These are phyloP conservation scores for Diplotaxis tenuifolia DNA, from an alignment of 345 rosid genomes.

Conservation along the genomic window DNA sequence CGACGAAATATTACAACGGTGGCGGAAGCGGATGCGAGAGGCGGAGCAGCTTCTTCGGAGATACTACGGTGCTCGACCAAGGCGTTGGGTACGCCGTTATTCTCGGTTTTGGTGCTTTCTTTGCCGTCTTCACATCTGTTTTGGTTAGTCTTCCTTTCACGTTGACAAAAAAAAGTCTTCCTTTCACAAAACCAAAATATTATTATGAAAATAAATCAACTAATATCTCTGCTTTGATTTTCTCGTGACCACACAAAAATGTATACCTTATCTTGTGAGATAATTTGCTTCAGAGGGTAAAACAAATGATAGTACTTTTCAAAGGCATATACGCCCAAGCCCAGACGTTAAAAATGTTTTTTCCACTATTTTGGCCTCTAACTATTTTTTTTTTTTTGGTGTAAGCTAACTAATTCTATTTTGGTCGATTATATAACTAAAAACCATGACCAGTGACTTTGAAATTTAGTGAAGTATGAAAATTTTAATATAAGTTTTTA, in stretches of 20 bases:
- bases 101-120: slow-evolving; percentile 87
- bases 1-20: slow-evolving; percentile 59
- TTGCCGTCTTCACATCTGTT: slow-evolving; percentile 83
- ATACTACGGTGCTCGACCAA: slow-evolving; percentile 65
- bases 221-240: background rate
- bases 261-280: background rate
- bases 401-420: no score
- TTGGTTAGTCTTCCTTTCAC: slow-evolving; percentile 46
- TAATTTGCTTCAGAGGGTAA: background rate
- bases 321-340: background rate
- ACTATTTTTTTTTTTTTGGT: no score
- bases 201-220: background rate
- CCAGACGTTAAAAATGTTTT: background rate
- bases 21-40: slow-evolving; percentile 51
- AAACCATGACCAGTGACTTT: background rate
- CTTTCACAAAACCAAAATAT: background rate
- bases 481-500: background rate
- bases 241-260: slow-evolving; percentile 9
- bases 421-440: background rate
- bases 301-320: background rate
- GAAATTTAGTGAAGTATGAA: background rate
- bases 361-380: background rate
- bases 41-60: slow-evolving; percentile 73
- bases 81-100: slow-evolving; percentile 83
- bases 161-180: no score